phyloP scores from a whole-genome alignment of 768 basidiomycete species.

The Podaxis sp. region DNA sequence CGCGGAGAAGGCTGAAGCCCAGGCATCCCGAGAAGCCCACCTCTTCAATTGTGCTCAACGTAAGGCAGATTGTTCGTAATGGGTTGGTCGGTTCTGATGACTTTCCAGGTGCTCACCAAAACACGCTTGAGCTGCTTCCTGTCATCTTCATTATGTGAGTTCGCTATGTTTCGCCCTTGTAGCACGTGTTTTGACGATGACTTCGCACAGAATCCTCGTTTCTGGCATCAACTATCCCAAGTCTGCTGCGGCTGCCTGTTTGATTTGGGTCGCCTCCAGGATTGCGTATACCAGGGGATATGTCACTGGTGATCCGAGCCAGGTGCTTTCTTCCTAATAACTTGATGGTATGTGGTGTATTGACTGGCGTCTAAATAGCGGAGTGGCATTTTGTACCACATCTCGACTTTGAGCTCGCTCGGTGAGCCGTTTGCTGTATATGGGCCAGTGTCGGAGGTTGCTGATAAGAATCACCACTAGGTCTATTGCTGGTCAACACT shows the following conservation, averaged over 20 bases:
- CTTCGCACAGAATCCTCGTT: neutral
- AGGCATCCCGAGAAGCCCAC: slow-evolving; percentile 43
- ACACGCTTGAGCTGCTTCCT: slow-evolving; percentile 50
- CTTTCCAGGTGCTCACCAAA: slow-evolving; percentile 59
- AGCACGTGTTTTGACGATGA: neutral
- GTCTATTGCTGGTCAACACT: neutral
- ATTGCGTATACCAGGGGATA: slow-evolving; percentile 8
- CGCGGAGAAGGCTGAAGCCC: slow-evolving; percentile 60
- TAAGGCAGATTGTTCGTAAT: slow-evolving; percentile 22
- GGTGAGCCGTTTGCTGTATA: neutral
- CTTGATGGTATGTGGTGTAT: neutral
- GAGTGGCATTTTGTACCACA: neutral
- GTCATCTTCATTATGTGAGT: slow-evolving; percentile 35
- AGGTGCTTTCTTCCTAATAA: neutral
- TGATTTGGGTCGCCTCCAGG: neutral
- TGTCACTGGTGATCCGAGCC: slow-evolving; percentile 8
- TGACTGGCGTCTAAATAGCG: neutral
- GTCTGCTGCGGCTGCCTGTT: neutral
- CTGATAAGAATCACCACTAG: neutral
- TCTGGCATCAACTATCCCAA: slow-evolving; percentile 4
- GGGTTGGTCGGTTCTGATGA: neutral
- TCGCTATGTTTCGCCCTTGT: neutral
- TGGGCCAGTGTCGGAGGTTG: neutral
- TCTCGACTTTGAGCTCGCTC: neutral
- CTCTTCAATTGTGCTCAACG: slow-evolving; percentile 73